phyloP scores from a whole-genome alignment of 495 filamentous ascomycete species.

The Delitschia confertaspora region DNA sequence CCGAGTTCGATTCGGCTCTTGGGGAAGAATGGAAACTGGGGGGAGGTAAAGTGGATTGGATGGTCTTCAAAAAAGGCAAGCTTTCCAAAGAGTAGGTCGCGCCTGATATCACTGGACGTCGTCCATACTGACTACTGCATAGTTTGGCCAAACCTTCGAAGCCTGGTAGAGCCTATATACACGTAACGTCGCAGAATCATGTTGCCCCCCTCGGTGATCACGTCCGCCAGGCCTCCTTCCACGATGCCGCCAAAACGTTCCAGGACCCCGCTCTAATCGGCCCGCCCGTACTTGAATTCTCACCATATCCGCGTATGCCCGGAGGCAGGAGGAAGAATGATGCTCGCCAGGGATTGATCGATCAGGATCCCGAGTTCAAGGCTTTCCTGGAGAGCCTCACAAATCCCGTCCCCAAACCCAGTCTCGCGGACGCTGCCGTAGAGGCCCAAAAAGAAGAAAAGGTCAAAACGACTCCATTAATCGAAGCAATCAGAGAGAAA shows the following conservation, averaged over 20 bases:
- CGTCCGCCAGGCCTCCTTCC: constrained; percentile 56
- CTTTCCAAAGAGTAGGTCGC: constrained; percentile 71
- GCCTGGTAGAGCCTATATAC: constrained; percentile 71
- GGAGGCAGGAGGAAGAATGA: constrained; percentile 63
- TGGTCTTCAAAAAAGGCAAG: constrained; percentile 69
- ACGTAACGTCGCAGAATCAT: constrained; percentile 54
- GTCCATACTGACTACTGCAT: constrained; percentile 4
- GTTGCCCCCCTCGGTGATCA: constrained; percentile 53
- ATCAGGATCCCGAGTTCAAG: constrained; percentile 92
- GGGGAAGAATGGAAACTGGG: constrained; percentile 78
- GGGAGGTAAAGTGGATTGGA: constrained; percentile 75
- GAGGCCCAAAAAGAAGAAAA: constrained; percentile 51
- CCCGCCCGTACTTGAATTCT: constrained; percentile 69
- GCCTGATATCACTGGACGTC: neutral
- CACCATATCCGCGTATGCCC: constrained; percentile 73
- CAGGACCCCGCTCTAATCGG: constrained; percentile 60
- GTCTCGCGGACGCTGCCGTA: constrained; percentile 45
- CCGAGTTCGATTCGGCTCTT: constrained; percentile 62
- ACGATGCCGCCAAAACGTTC: constrained; percentile 62
- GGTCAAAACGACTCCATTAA: constrained; percentile 72
- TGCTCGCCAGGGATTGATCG: constrained; percentile 84
- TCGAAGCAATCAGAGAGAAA: constrained; percentile 83
- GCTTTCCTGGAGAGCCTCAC: constrained; percentile 81
- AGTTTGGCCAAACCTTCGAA: constrained; percentile 70
- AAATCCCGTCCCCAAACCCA: constrained; percentile 55